Evolutionary conservation across 139 green algal genomes (phyloP).

Genomic region (Chlorella sorokiniana): DNA sequence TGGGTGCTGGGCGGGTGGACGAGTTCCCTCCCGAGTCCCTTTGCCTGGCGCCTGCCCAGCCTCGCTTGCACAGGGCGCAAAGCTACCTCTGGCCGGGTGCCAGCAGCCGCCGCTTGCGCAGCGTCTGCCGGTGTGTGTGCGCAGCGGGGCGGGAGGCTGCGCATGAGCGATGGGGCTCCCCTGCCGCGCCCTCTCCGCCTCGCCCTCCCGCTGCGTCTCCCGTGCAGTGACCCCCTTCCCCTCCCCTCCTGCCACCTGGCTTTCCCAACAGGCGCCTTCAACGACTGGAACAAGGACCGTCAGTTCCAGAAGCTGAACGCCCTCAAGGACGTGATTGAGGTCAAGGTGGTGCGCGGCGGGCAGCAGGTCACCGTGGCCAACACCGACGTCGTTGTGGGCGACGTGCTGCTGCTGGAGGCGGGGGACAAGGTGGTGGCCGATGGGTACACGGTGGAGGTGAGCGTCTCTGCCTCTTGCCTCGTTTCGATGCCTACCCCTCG

Average conservation of each 20-base stretch:
- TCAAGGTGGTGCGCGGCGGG: slow-evolving; percentile 74
- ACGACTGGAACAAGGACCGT: slow-evolving; percentile 96
- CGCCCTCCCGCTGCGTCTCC: not conserved
- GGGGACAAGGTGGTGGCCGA: slow-evolving; percentile 87
- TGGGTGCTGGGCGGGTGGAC: no score
- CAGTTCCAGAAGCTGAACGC: slow-evolving; percentile 95
- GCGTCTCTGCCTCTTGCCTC: no score
- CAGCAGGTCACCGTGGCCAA: slow-evolving; percentile 66
- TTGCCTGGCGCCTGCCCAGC: no score
- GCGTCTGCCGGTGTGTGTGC: no score
- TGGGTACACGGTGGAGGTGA: slow-evolving; percentile 53
- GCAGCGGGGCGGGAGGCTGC: no score
- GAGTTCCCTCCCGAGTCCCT: no score
- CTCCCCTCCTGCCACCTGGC: not conserved
- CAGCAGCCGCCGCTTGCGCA: no score
- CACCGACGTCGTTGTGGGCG: slow-evolving; percentile 89
- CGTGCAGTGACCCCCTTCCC: not conserved
- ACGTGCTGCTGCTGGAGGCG: slow-evolving; percentile 89
- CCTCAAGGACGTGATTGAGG: slow-evolving; percentile 84
- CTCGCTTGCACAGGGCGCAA: no score
- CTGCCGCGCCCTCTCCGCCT: not conserved
- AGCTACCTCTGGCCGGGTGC: no score
- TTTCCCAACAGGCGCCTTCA: slow-evolving; percentile 82
- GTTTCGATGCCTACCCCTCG: no score
- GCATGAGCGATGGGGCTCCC: no score